These are phyloP conservation scores for Boeremia lycopersici DNA, from an alignment of 2,329 filamentous ascomycete species.

Conservation along the genomic window DNA sequence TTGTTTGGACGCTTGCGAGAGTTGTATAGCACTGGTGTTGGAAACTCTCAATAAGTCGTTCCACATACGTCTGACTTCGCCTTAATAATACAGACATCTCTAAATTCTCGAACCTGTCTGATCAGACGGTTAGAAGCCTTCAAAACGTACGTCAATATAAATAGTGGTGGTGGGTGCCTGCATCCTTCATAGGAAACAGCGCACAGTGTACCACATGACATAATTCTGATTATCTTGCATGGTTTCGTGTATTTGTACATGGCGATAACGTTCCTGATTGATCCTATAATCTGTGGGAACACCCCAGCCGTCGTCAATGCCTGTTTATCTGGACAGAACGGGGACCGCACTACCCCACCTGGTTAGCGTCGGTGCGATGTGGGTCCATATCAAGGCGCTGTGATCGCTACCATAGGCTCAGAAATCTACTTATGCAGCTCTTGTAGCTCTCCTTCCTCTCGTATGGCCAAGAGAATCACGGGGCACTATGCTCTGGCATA, in stretches of 20 bases:
- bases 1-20: background rate
- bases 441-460: constrained; percentile 8
- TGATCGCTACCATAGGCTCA: constrained; percentile 9
- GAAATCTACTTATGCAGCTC: background rate
- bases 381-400: constrained; percentile 14
- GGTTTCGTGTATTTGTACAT: background rate
- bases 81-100: background rate
- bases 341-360: constrained; percentile 32
- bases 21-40: background rate
- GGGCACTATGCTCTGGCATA: background rate
- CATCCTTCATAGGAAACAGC: background rate
- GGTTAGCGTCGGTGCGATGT: constrained; percentile 19
- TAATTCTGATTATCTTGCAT: background rate
- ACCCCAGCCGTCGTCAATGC: constrained; percentile 20
- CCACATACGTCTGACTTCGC: background rate
- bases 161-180: background rate
- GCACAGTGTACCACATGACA: background rate
- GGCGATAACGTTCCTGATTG: constrained; percentile 20
- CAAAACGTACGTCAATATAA: background rate
- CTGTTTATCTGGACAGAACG: constrained; percentile 15
- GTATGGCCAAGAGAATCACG: background rate
- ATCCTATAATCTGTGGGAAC: constrained; percentile 23
- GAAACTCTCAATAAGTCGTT: background rate
- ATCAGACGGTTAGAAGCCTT: background rate
- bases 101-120: background rate